Percentiles rank a stretch among this genome's conserved stretches.
These are phyloP conservation scores for Diplodia mutila DNA, from an alignment of 2,329 filamentous ascomycete genomes.

Conservation along the genomic window DNA sequence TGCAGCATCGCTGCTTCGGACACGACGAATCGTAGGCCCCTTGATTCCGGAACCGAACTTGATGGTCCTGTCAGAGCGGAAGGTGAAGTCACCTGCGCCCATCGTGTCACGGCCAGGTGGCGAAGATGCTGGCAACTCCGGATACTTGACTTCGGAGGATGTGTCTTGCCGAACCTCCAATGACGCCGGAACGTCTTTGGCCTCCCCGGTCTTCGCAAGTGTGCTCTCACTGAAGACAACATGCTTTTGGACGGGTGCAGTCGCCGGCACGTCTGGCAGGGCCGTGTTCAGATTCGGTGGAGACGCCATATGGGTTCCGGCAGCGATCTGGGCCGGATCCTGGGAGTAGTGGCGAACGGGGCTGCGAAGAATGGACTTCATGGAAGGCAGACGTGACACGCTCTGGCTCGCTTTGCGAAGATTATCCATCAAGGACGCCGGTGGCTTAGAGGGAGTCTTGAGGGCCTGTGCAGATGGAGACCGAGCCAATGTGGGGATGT, in stretches of 20 bases:
- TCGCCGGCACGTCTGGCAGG: slow-evolving; percentile 60
- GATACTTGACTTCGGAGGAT: slow-evolving; percentile 39
- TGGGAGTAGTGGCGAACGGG: slow-evolving; percentile 62
- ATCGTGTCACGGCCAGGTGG: slow-evolving; percentile 38
- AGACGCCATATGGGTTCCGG: slow-evolving; percentile 60
- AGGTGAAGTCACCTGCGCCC: slow-evolving; percentile 52
- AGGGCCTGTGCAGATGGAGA: slow-evolving; percentile 60
- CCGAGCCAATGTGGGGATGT: slow-evolving; percentile 57
- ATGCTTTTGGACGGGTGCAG: slow-evolving; percentile 74
- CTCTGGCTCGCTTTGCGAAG: slow-evolving; percentile 48
- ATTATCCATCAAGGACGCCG: slow-evolving; percentile 43
- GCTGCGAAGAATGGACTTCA: slow-evolving; percentile 67
- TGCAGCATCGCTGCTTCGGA: slow-evolving; percentile 49
- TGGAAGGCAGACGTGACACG: slow-evolving; percentile 56
- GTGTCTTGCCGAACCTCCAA: slow-evolving; percentile 38
- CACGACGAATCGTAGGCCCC: slow-evolving; percentile 42
- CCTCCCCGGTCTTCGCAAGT: slow-evolving; percentile 26
- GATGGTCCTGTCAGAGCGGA: slow-evolving; percentile 51
- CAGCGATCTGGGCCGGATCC: slow-evolving; percentile 62
- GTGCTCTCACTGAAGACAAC: slow-evolving; percentile 80
- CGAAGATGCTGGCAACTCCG: slow-evolving; percentile 36
- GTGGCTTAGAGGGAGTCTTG: slow-evolving; percentile 39
- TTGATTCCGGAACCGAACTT: slow-evolving; percentile 46
- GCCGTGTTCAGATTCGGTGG: slow-evolving; percentile 56
- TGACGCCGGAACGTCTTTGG: slow-evolving; percentile 37